phyloP scores from a whole-genome alignment of 2,329 filamentous ascomycete genomes.

The Aquanectria penicillioides region DNA sequence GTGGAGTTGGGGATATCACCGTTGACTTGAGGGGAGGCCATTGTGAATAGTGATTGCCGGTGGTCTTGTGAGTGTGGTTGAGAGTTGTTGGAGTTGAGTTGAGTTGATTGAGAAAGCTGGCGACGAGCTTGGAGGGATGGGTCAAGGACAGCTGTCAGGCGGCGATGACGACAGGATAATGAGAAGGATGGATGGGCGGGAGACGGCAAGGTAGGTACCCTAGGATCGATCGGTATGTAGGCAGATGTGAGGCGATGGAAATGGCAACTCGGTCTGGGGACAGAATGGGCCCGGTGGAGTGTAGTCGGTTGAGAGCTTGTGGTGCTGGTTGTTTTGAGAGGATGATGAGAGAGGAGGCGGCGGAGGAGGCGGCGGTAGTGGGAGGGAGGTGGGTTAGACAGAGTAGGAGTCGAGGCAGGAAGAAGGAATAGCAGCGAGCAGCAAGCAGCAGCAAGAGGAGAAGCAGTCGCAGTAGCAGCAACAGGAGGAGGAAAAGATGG shows the following conservation, averaged over 20 bases:
- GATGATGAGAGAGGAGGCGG: not conserved
- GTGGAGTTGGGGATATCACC: conserved; percentile 58
- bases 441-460: conserved; percentile 10
- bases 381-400: not conserved
- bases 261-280: not conserved
- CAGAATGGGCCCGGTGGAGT: too few relatives aligned
- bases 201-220: conserved; percentile 1
- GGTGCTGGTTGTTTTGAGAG: not conserved
- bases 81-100: conserved; percentile 39
- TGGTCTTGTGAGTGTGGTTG: conserved; percentile 17
- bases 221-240: not conserved
- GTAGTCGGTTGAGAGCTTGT: conserved; percentile 3
- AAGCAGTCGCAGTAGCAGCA: conserved; percentile 9
- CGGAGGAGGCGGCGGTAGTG: not conserved
- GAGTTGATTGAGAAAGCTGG: conserved; percentile 6
- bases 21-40: conserved; percentile 59
- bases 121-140: conserved; percentile 26
- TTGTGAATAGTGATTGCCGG: conserved; percentile 39
- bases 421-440: not conserved
- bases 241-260: not conserved
- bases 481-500: conserved; percentile 20
- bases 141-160: conserved; percentile 3
- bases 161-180: conserved; percentile 23
- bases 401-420: not conserved
- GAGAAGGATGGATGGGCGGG: conserved; percentile 8